These are phyloP conservation scores for Trichosporon inkin DNA, from an alignment of 1,284 basidiomycete genomes.

Conservation along the genomic window DNA sequence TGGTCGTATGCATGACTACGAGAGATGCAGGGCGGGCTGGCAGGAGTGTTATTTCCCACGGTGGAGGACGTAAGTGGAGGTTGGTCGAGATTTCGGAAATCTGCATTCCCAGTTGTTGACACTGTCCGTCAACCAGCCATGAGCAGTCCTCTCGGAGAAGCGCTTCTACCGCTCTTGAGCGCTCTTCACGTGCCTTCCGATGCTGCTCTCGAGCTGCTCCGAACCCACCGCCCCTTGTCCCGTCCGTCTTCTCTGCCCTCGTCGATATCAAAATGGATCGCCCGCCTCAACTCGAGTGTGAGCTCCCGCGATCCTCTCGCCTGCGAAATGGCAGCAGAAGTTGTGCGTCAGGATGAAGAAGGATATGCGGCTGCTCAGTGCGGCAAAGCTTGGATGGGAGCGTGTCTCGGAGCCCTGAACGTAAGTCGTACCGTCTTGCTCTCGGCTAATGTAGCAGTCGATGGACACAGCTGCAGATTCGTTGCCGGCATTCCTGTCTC, in stretches of 20 bases:
- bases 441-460: slow-evolving; percentile 10
- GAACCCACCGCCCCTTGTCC: slow-evolving; percentile 29
- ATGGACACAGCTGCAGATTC: slow-evolving; percentile 7
- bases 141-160: slow-evolving; percentile 6
- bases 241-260: slow-evolving; percentile 32
- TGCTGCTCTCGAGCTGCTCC: slow-evolving; percentile 30
- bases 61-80: neutral
- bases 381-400: slow-evolving; percentile 43
- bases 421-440: slow-evolving; percentile 20
- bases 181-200: slow-evolving; percentile 35
- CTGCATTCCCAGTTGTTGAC: neutral
- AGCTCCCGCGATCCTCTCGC: slow-evolving; percentile 30
- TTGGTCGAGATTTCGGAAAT: slow-evolving; percentile 1
- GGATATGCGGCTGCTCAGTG: slow-evolving; percentile 35
- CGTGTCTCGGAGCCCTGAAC: slow-evolving; percentile 29
- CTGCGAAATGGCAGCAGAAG: slow-evolving; percentile 26
- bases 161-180: slow-evolving; percentile 26
- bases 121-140: neutral
- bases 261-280: slow-evolving; percentile 34
- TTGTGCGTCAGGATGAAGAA: slow-evolving; percentile 41
- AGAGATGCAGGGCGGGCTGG: neutral
- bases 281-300: slow-evolving; percentile 38
- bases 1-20: neutral
- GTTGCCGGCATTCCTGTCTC: slow-evolving; percentile 21
- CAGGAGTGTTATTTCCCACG: neutral